Percentiles rank a stretch among this genome's conserved stretches.
phyloP scores from a whole-genome alignment of 2,329 filamentous ascomycete species.

The Pseudocercospora fuligena region DNA sequence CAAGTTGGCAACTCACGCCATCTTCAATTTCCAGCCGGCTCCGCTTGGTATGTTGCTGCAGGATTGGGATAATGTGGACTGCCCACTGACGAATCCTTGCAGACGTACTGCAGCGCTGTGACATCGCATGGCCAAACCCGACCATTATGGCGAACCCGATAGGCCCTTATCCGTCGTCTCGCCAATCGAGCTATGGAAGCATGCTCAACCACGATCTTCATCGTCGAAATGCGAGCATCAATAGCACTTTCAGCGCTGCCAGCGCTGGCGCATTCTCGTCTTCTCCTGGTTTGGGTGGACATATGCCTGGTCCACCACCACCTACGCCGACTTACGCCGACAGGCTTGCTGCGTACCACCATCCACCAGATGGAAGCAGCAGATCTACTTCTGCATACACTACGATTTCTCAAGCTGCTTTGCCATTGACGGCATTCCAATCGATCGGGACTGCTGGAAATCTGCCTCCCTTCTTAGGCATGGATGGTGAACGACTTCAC shows the following conservation, averaged over 20 bases:
- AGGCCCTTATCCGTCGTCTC: constrained; percentile 40
- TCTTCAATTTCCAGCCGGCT: constrained; percentile 85
- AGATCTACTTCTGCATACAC: constrained; percentile 33
- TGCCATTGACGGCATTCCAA: constrained; percentile 17
- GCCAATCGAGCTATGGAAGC: constrained; percentile 51
- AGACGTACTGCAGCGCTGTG: constrained; percentile 74
- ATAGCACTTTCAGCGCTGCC: constrained; percentile 11
- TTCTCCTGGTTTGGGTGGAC: constrained; percentile 11
- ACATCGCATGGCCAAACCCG: constrained; percentile 80
- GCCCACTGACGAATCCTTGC: constrained; percentile 14
- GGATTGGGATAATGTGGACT: not conserved
- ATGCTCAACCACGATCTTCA: constrained; percentile 5
- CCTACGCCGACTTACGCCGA: constrained; percentile 25
- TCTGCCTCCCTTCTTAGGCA: constrained; percentile 5
- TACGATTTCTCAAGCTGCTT: constrained; percentile 21
- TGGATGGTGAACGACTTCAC: not conserved
- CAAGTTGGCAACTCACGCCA: constrained; percentile 71
- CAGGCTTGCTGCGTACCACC: not conserved
- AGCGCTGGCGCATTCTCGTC: constrained; percentile 13
- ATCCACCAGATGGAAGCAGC: constrained; percentile 18
- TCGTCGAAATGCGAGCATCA: not conserved
- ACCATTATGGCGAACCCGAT: constrained; percentile 49
- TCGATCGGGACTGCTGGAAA: not conserved
- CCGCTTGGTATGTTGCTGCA: constrained; percentile 66
- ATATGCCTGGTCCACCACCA: constrained; percentile 26